These are phyloP conservation scores for Hypoxylon subgilvum DNA, from an alignment of 495 filamentous ascomycete genomes.

Conservation along the genomic window DNA sequence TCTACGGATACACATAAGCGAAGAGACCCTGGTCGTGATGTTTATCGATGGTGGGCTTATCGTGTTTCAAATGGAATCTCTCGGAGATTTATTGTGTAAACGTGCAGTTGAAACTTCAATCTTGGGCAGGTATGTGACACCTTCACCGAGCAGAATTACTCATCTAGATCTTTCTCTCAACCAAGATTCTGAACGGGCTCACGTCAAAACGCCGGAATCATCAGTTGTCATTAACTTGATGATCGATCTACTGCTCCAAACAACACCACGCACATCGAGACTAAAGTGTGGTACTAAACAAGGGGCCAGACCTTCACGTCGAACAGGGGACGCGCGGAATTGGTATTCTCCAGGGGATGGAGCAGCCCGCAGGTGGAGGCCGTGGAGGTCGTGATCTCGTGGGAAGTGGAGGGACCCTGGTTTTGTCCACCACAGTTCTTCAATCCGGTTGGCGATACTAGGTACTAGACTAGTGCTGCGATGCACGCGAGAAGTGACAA, in stretches of 20 bases:
- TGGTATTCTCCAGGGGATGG: constrained; percentile 27
- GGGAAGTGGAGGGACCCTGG: constrained; percentile 28
- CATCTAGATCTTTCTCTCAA: no score
- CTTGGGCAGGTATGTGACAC: no score
- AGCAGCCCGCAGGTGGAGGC: constrained; percentile 29
- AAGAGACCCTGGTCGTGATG: background rate
- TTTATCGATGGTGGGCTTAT: constrained; percentile 10
- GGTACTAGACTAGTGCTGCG: constrained; percentile 24
- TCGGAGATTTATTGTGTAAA: constrained; percentile 37
- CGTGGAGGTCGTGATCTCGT: constrained; percentile 34
- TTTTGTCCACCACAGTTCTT: constrained; percentile 10
- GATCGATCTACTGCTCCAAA: no score
- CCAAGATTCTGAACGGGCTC: no score
- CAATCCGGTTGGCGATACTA: constrained; percentile 32
- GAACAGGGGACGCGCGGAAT: constrained; percentile 20
- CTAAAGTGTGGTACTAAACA: no score
- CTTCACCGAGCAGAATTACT: no score
- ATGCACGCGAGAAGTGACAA: constrained; percentile 31
- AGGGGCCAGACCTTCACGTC: constrained; percentile 25
- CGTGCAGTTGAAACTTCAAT: constrained; percentile 17
- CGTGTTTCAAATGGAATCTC: constrained; percentile 23
- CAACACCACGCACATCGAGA: no score
- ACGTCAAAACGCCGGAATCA: no score
- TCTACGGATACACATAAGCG: constrained; percentile 7
- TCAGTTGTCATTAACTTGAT: no score